phyloP scores from a whole-genome alignment of 257 asterid species.

The Solanum piurae region DNA sequence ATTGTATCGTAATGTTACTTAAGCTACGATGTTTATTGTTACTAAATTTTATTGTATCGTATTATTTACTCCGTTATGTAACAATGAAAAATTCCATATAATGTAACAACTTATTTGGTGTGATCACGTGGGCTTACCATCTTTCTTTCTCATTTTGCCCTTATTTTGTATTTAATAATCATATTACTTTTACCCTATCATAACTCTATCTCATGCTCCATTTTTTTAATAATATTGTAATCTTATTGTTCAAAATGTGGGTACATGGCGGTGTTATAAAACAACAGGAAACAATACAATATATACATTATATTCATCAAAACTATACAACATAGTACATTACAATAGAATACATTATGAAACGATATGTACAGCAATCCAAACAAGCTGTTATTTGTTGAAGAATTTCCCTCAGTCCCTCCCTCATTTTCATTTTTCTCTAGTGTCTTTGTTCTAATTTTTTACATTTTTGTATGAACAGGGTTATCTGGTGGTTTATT shows the following conservation, averaged over 20 bases:
- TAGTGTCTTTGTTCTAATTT: not conserved
- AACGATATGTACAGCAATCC: not conserved
- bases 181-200: not conserved
- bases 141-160: not conserved
- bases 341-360: not conserved
- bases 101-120: not conserved
- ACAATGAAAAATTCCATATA: not conserved
- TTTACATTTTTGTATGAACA: slow-evolving; percentile 19
- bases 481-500: slow-evolving; percentile 62
- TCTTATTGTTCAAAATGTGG: not conserved
- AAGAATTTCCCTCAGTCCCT: not conserved
- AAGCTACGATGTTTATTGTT: not conserved
- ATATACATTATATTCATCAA: not conserved
- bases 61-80: not conserved
- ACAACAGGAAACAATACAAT: not conserved
- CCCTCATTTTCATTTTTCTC: not conserved
- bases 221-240: not conserved
- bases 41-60: not conserved
- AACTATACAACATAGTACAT: not conserved
- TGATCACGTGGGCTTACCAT: not conserved
- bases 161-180: not conserved
- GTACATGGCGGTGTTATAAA: not conserved
- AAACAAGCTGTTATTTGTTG: not conserved
- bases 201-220: not conserved
- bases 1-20: not conserved